Conservation (phyloP, 1,284 basidiomycete genomes). For the Ustilago lituana region DNA sequence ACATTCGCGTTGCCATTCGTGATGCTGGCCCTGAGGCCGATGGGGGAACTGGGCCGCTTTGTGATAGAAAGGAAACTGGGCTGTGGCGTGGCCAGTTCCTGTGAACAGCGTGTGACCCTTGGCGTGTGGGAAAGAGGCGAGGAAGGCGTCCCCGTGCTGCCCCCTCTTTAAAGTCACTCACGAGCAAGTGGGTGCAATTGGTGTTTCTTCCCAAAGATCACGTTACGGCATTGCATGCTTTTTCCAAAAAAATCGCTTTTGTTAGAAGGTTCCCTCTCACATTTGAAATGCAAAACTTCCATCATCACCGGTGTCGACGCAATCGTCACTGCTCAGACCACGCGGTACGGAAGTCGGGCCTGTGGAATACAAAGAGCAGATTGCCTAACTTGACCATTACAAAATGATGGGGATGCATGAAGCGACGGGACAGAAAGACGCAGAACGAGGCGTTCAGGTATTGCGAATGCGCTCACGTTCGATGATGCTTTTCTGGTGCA, state of each 20-base stretch:
- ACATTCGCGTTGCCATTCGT: conserved; percentile 8
- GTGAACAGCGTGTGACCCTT: not conserved
- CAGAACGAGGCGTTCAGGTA: conserved; percentile 8
- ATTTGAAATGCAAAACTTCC: no score
- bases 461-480: conserved; percentile 48
- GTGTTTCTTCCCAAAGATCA: conserved; percentile 23
- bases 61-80: not conserved
- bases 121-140: not conserved
- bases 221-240: conserved; percentile 1
- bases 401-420: not conserved
- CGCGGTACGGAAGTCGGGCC: no score
- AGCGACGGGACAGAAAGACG: not conserved
- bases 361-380: no score
- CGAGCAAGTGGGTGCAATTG: no score
- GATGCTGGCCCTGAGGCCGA: not conserved
- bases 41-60: not conserved
- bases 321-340: no score
- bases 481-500: conserved; percentile 54
- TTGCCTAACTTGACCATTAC: no score
- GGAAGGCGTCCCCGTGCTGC: no score
- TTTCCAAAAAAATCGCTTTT: no score
- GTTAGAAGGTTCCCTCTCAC: no score
- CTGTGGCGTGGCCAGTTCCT: not conserved
- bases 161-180: conserved; percentile 5
- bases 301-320: no score